A percentile compares a stretch with the other conserved stretches of the same genome.
Evolutionary conservation across 1,139 yeast genomes (phyloP).

Genomic region (Kodamaea sp.): DNA sequence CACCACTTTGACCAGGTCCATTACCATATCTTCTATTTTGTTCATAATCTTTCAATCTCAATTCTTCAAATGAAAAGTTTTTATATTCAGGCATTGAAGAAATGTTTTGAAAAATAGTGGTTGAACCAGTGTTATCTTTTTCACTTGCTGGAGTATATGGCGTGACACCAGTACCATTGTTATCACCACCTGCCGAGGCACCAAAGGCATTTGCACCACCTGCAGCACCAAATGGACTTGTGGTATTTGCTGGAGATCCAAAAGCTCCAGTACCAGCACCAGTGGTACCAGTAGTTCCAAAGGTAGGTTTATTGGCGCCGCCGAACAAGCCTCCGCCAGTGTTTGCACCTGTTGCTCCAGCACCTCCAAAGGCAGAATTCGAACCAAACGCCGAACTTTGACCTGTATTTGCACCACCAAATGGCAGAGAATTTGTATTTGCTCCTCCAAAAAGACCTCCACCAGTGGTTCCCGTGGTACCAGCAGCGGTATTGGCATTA

Average conservation of each 20-base stretch:
- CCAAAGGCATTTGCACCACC: slow-evolving; percentile 20
- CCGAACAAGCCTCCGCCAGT: slow-evolving; percentile 25
- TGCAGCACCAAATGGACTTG: slow-evolving; percentile 26
- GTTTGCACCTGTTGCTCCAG: slow-evolving; percentile 16
- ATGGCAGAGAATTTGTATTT: slow-evolving; percentile 26
- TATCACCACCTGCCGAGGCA: slow-evolving; percentile 33
- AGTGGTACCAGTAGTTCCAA: slow-evolving; percentile 18
- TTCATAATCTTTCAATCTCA: slow-evolving; percentile 84
- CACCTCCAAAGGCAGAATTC: slow-evolving; percentile 23
- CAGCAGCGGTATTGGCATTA: slow-evolving; percentile 8
- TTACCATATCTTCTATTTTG: slow-evolving; percentile 65
- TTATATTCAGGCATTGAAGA: slow-evolving; percentile 88
- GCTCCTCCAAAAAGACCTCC: slow-evolving; percentile 31
- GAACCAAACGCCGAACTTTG: slow-evolving; percentile 9
- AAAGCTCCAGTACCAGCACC: slow-evolving; percentile 11
- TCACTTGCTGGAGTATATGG: slow-evolving; percentile 67
- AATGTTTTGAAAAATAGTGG: slow-evolving; percentile 68
- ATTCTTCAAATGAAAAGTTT: slow-evolving; percentile 79
- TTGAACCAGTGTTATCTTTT: slow-evolving; percentile 63
- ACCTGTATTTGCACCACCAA: slow-evolving; percentile 17
- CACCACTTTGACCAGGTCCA: slow-evolving; percentile 22
- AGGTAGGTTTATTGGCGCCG: slow-evolving; percentile 19
- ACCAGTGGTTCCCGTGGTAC: slow-evolving; percentile 9
- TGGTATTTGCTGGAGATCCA: slow-evolving; percentile 17
- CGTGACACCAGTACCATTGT: slow-evolving; percentile 69